Evolutionary conservation across 2,329 filamentous ascomycete genomes (phyloP), one percentile per base, ranked within the genome.

Genomic region (Chaetomium globosum): DNA sequence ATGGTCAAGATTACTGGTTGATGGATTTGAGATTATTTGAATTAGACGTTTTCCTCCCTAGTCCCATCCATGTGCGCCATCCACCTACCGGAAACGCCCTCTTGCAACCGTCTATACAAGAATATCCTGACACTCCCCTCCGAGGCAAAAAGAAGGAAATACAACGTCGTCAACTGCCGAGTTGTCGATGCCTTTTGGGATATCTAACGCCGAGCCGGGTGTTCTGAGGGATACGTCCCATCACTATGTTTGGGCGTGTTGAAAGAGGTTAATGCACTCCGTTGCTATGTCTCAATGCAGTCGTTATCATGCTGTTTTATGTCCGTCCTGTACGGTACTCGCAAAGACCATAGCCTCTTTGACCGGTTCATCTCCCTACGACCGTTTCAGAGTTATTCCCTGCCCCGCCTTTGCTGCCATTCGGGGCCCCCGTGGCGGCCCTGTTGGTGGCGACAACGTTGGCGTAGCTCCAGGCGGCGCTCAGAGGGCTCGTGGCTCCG

Each of bases 381-480:
- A 65, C 61, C 0, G 67, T 39, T 59, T 71, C 71, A 5, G 69
- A 61, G 5, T 64, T 49, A 36, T 64, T 59, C 21, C 36, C 65
- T 5, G 57, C 39, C 8, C 65, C 64, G 21, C 55, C 26, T 26
- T 54, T 64, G 51, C 59, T 65, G 33, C 59, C 67, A 46, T 70
- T 71, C 9, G 61, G 52, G 19, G 43, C 43, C 16, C 30, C 48
- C 23, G 61, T 36, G 26, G 58, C 46, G 46, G 21, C 61, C 36
- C 46, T 61, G 39, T 65, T 71, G 55, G 60, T 71, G 30, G 68
- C 68, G 3, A 68, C 69, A 0, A 68, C 72, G n/a, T 74, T 75
- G 51, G 80, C 79, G 65, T 82, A 82, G 73, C 76, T 81, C 74
- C 77, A 77, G 65, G 77, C 77, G 28, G 59, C 49, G 39, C 67